Evolutionary conservation across 164 flowering plant genomes (phyloP).

Genomic region (Cinnamomum chago): DNA sequence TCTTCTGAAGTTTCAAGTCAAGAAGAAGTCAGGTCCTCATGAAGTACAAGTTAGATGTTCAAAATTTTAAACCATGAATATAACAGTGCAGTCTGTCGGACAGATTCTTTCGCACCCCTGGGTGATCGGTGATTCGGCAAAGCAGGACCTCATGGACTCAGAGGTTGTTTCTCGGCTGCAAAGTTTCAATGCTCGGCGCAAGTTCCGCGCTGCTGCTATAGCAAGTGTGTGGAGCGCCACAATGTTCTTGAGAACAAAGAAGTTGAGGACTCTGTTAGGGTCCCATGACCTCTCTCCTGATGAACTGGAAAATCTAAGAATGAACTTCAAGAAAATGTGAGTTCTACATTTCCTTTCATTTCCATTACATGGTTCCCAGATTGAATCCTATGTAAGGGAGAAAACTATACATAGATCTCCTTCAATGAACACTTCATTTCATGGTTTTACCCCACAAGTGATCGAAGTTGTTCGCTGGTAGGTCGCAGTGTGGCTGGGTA

Average conservation of each 20-base stretch:
- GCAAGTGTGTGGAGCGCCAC: conserved; percentile 65
- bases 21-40: neutral
- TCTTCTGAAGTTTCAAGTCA: neutral
- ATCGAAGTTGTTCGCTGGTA: too few relatives aligned
- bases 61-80: neutral
- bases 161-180: conserved; percentile 72
- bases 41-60: neutral
- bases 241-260: conserved; percentile 59
- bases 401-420: neutral
- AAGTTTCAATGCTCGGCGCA: conserved; percentile 68
- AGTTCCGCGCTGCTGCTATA: conserved; percentile 74
- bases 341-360: conserved; percentile 6
- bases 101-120: conserved; percentile 71
- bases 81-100: conserved; percentile 2
- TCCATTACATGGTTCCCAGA: neutral
- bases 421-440: neutral
- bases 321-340: conserved; percentile 57
- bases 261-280: conserved; percentile 50
- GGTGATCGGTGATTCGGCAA: conserved; percentile 68
- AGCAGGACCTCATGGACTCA: conserved; percentile 59
- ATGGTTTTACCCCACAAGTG: neutral
- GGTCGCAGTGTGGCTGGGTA: too few relatives aligned
- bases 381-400: neutral
- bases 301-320: conserved; percentile 53
- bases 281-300: conserved; percentile 58